Base-by-base conservation (phyloP, 352 stramenopile species). In the Phytopythium vexans region DNA sequence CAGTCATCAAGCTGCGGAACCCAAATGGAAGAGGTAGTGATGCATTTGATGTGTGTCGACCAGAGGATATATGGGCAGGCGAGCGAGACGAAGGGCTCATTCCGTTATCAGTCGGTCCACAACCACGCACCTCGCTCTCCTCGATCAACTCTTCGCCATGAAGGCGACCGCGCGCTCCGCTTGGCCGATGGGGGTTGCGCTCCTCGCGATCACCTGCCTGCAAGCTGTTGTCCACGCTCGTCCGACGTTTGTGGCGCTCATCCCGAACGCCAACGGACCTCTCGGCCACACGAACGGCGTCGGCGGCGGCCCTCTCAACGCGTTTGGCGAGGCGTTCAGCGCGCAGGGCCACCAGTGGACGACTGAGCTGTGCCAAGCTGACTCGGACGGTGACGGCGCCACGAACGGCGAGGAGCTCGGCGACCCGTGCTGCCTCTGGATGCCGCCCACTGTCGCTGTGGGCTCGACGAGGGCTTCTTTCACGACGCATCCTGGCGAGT, bases 391-490 rank as follows among this genome's bases (percentile, higher is more conserved):
- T 8, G 89, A 97, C 49, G 87, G 88, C 2, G 70, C 75, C 3
- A 95, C 82, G 3, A 97, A 97, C 56, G 89, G 89, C 3, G 68
- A 94, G 64, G 89, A 97, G 54, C 68, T 97, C 0, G 88, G 86
- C 8, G 89, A 97, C 52, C 85, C 87, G 9, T 89, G 84, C 62
- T 97, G 89, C 57, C 55, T 57, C 7, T 97, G 85, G 85, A 62
- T 54, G 6, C 8, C 61, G 4, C 37, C 39, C 27, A 40, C 38
- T 2, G 62, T 51, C 16, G 49, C 50, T 32, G 47, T 50, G 15
- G 3, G 34, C 8, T n/a, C 43, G 32, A 15, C 44, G 32, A 21
- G 37, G 37, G 14, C 44, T 12, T 27, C 21, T 27, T 27, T 27
- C 21, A 56, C 60, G 8, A 78, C 58, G 40, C 72, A 74, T 15